Evolutionary conservation across 192 early-diverging fungal genomes (phyloP).

Genomic region (Gaertneriomyces semiglobifer): DNA sequence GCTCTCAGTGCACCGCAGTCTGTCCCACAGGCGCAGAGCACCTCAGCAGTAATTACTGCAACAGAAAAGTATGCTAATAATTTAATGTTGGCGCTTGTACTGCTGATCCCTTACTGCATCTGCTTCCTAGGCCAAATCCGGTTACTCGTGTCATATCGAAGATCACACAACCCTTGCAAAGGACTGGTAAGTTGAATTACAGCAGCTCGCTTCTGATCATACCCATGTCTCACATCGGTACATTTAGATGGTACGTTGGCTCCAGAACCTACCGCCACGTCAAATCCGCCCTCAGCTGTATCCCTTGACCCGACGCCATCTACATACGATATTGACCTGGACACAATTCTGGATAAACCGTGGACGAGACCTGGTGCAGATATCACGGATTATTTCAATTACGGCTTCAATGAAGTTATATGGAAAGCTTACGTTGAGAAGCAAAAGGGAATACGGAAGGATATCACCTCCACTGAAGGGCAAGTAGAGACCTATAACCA

Average conservation of each 20-base stretch:
- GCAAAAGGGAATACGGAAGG: slow-evolving; percentile 82
- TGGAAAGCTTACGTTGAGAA: slow-evolving; percentile 94
- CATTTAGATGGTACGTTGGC: slow-evolving; percentile 24
- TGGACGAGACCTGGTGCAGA: slow-evolving; percentile 90
- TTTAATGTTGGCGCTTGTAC: not conserved
- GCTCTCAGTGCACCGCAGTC: not conserved
- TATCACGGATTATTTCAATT: slow-evolving; percentile 99
- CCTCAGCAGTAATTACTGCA: not conserved
- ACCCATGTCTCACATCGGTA: not conserved
- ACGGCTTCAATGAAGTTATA: slow-evolving; percentile 93
- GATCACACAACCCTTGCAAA: slow-evolving; percentile 18
- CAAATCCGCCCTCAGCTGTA: slow-evolving; percentile 30
- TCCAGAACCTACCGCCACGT: slow-evolving; percentile 15
- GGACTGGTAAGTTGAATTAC: not conserved
- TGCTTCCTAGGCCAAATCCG: slow-evolving; percentile 8
- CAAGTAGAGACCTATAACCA: too few species aligned
- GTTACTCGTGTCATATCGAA: slow-evolving; percentile 6
- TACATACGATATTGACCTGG: slow-evolving; percentile 87
- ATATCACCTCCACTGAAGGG: slow-evolving; percentile 30
- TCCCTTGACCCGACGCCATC: slow-evolving; percentile 72
- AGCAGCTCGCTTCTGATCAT: not conserved
- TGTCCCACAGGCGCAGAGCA: not conserved
- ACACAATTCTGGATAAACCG: slow-evolving; percentile 91
- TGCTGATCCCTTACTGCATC: not conserved
- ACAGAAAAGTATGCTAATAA: slow-evolving; percentile 5